Evolutionary conservation across 441 rosid species (phyloP), one percentile per base, ranked within the genome.

Genomic region (Codiaeum variegatum): DNA sequence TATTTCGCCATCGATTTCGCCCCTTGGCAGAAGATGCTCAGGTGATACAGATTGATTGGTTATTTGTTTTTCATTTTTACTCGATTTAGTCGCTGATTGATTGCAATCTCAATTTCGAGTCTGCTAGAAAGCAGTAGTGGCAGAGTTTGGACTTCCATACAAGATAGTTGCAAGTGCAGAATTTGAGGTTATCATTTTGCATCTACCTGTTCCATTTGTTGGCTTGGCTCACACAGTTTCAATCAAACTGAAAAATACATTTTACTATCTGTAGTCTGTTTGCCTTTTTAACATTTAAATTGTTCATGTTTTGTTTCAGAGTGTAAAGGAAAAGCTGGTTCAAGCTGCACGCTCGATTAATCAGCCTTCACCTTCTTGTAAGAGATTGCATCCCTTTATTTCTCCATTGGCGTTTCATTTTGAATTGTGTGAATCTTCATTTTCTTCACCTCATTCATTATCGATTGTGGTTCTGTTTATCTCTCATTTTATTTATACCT

Each of bases 281-380:
- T 2, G 6, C 40, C 5, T 67, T 73, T 42, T 40, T 6, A 18
- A 26, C 12, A 28, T 38, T 19, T 38, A 23, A 49, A 19, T 23
- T 60, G 42, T 65, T 61, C 52, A 26, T 55, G 18, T 65, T 60
- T 66, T 67, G n/a, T 10, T 71, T 64, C 83, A 95, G 99, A 76
- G 75, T 75, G 69, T 87, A 70, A 90, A 86, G 82, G 98, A 91
- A 26, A 90, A 77, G 81, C 70, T 95, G 80, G 76, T 62, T 63
- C 97, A 85, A 83, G 96, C 89, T 72, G 85, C 88, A 21, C 97
- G 97, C 52, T 93, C 94, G 56, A 52, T 82, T 46, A 84, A 77
- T 70, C 91, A 60, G 75, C 31, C 23, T 59, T 77, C 34, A 61
- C 69, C 79, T 62, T 66, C 83, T 60, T 87, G 98, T 94, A 85